Conservation (phyloP, 345 rosid genomes). For the Leavenworthia alabamica region DNA sequence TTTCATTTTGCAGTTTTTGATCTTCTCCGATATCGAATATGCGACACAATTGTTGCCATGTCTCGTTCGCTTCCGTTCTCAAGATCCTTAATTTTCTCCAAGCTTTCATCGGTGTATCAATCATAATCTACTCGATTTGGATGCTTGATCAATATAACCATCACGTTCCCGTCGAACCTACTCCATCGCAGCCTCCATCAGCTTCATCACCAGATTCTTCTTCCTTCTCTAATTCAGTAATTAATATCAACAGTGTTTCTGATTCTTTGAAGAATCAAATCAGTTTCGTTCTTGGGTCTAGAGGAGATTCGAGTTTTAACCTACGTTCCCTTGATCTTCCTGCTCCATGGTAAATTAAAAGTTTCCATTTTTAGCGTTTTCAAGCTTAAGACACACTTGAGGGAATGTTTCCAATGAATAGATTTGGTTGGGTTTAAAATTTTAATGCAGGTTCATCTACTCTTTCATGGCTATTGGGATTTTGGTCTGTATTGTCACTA, state of each 20-base stretch:
- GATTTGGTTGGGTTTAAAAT: not conserved
- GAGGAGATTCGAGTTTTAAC: constrained; percentile 35
- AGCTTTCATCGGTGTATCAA: constrained; percentile 56
- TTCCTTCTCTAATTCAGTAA: constrained; percentile 10
- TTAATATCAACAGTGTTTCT: constrained; percentile 8
- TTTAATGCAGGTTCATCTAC: constrained; percentile 85
- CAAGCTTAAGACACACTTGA: not conserved
- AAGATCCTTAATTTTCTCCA: constrained; percentile 68
- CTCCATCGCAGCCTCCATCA: constrained; percentile 19
- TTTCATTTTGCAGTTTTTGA: not conserved
- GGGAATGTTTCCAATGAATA: not conserved
- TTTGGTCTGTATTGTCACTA: constrained; percentile 54
- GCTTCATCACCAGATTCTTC: constrained; percentile 20
- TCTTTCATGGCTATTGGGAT: constrained; percentile 85
- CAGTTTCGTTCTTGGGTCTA: constrained; percentile 34
- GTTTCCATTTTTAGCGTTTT: constrained; percentile 17
- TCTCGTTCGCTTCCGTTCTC: constrained; percentile 54
- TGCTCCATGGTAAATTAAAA: constrained; percentile 62
- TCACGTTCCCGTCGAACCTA: constrained; percentile 35
- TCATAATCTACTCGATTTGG: constrained; percentile 74
- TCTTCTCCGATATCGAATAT: constrained; percentile 18
- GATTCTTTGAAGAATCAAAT: constrained; percentile 11
- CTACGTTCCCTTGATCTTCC: constrained; percentile 62
- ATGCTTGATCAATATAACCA: constrained; percentile 78
- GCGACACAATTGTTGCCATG: constrained; percentile 72